phyloP scores from a whole-genome alignment of 192 early-diverging fungal genomes.

The Lobosporangium transversale region DNA sequence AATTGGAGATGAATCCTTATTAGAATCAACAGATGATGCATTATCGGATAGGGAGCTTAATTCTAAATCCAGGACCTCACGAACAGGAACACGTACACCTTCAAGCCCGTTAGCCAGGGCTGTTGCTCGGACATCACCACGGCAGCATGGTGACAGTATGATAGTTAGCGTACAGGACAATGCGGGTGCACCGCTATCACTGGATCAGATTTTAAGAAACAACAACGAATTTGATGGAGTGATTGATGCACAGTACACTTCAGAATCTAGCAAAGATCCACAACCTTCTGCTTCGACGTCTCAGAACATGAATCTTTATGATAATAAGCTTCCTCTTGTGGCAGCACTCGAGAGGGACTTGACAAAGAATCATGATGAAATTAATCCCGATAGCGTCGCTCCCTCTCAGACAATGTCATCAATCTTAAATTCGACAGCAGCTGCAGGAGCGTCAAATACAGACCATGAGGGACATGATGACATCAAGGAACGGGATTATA shows the following conservation, averaged over 20 bases:
- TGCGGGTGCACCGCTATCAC: slow-evolving; percentile 9
- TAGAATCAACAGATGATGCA: slow-evolving; percentile 39
- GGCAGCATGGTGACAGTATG: slow-evolving; percentile 3
- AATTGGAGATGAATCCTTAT: slow-evolving; percentile 32
- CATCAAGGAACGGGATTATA: slow-evolving; percentile 1
- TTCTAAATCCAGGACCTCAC: slow-evolving; percentile 26
- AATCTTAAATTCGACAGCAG: too few relatives aligned
- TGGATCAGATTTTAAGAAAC: slow-evolving; percentile 29
- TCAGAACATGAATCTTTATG: too few relatives aligned
- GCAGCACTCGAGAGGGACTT: too few relatives aligned
- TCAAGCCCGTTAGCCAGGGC: slow-evolving; percentile 41
- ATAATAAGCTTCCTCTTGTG: too few relatives aligned
- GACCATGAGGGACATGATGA: neutral
- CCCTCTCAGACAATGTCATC: neutral
- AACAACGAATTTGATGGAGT: slow-evolving; percentile 6
- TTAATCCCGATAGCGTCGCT: neutral
- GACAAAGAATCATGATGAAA: neutral
- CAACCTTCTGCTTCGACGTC: neutral
- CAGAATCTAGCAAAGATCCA: neutral
- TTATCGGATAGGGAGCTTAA: slow-evolving; percentile 37
- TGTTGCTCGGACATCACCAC: slow-evolving; percentile 17
- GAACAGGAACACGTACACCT: slow-evolving; percentile 31
- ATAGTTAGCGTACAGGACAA: neutral
- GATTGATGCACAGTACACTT: neutral
- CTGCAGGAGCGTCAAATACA: neutral